These are phyloP conservation scores for Polychaeton citri DNA, from an alignment of 2,329 filamentous ascomycete genomes.

Conservation along the genomic window DNA sequence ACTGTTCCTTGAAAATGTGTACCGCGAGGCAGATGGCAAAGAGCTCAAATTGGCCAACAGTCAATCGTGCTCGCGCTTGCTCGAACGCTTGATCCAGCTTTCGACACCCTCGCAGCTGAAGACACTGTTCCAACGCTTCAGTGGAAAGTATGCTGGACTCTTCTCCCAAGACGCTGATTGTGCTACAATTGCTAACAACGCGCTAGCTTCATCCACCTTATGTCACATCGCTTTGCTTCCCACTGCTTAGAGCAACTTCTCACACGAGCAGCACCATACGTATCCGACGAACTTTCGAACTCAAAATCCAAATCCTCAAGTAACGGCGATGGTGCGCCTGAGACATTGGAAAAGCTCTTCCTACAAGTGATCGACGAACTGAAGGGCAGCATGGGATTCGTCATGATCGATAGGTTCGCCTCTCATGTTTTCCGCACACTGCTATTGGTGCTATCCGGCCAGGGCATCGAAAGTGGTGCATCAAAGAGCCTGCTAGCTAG, in stretches of 20 bases:
- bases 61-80: slow-evolving; percentile 83
- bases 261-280: slow-evolving; percentile 62
- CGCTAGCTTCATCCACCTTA: slow-evolving; percentile 63
- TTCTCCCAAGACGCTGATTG: neutral
- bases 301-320: slow-evolving; percentile 27
- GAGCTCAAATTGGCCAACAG: slow-evolving; percentile 93
- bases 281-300: slow-evolving; percentile 56
- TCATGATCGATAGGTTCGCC: slow-evolving; percentile 79
- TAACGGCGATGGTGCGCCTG: slow-evolving; percentile 29
- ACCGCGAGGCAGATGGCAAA: slow-evolving; percentile 75
- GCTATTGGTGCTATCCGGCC: slow-evolving; percentile 71
- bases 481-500: slow-evolving; percentile 70
- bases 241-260: slow-evolving; percentile 96
- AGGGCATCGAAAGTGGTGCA: slow-evolving; percentile 57
- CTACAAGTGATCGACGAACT: slow-evolving; percentile 74
- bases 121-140: slow-evolving; percentile 72
- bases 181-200: slow-evolving; percentile 1
- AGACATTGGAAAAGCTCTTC: slow-evolving; percentile 73
- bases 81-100: slow-evolving; percentile 80
- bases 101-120: slow-evolving; percentile 73
- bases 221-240: slow-evolving; percentile 91
- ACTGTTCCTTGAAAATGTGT: slow-evolving; percentile 61
- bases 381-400: slow-evolving; percentile 67
- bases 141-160: slow-evolving; percentile 48
- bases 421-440: slow-evolving; percentile 84